Evolutionary conservation across 352 stramenopile genomes (phyloP), one percentile per base, ranked within the genome.

Genomic region (Thalassiosira allenii): DNA sequence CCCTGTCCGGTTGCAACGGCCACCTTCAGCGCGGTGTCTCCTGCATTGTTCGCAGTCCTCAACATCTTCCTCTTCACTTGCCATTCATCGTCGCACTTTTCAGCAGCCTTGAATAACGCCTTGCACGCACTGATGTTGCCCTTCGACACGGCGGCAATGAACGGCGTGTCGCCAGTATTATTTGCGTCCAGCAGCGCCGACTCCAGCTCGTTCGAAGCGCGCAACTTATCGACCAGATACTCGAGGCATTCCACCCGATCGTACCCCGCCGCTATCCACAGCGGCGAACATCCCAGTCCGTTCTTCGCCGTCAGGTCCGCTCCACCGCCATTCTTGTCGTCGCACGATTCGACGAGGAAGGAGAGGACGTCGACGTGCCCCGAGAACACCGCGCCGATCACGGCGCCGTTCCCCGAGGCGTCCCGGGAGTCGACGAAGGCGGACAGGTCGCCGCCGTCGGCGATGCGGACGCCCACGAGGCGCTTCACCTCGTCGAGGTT

Each of bases 201-300:
- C 47, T 71, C 61, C 53, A 75, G 66, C 11, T 52, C 27, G 22
- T 52, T 29, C 17, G 22, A 37, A 20, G 30, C 32, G 25, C 51
- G 6, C n/a, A 58, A 33, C 58, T 73, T 33, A 11, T 41, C 23
- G n/a, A 81, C 32, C 20, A 87, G 47, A 64, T 84, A 87, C 54
- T 81, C 33, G 3, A 87, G 51, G 47, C 75, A 66, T 29, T 77
- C 37, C 0, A 77, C 41, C 5, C 58, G 44, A 34, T 75, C 71
- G 44, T 87, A 87, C 32, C 80, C 80, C 11, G 73, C 67, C 11
- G 80, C 80, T 27, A 87, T 53, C 80, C 80, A 86, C 11, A 87
- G 49, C 5, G 80, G 80, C 40, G 68, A 75, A 54, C 80, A 87
- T 20, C 80, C 80, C 23, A 87, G 43, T 23, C 40, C 47, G 52